Percentiles rank a stretch among this genome's conserved stretches.
Conservation (phyloP, 139 green algal species). For the Chlamydomonas eustigma region DNA sequence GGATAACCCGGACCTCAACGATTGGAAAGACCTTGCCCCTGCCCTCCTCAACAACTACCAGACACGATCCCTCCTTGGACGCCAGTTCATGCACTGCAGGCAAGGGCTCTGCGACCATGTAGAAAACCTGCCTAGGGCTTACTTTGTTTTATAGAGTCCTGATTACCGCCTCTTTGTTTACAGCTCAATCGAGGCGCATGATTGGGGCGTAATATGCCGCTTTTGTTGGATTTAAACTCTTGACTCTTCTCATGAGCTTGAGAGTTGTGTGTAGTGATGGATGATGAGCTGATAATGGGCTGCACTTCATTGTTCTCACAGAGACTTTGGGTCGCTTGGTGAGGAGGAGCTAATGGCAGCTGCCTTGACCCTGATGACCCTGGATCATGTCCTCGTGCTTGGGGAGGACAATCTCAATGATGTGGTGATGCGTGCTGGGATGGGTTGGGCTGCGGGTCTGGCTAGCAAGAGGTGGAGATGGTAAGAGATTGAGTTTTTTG, state of each 20-base stretch:
- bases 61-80: conserved; percentile 1
- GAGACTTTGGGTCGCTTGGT: conserved; percentile 1
- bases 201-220: no score
- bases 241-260: neutral
- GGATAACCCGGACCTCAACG: neutral
- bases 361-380: neutral
- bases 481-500: neutral
- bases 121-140: neutral
- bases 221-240: no score
- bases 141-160: no score
- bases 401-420: neutral
- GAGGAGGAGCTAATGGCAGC: conserved; percentile 3
- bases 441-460: neutral
- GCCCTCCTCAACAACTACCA: conserved; percentile 9
- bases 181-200: no score
- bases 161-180: no score
- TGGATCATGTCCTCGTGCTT: neutral
- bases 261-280: neutral
- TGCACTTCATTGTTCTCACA: neutral
- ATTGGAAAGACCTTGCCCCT: neutral
- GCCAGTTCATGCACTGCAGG: conserved; percentile 10
- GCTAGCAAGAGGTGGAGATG: neutral
- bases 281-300: neutral
- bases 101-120: neutral
- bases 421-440: neutral